These are phyloP conservation scores for Mycena crocata DNA, from an alignment of 768 basidiomycete genomes.

Conservation along the genomic window DNA sequence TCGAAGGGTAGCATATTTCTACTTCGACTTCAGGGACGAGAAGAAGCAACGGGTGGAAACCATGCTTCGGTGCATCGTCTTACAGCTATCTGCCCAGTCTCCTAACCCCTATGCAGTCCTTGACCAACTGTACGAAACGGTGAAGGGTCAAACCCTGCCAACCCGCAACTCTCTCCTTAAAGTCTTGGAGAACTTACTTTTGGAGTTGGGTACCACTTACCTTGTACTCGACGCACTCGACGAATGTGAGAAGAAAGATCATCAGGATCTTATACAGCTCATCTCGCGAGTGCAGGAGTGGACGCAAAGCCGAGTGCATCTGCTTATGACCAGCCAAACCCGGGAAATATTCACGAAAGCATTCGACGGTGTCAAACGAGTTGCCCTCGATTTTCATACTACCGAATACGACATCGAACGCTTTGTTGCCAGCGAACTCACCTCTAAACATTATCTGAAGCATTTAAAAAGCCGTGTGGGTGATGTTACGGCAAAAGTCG, in stretches of 20 bases:
- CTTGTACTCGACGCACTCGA: not conserved
- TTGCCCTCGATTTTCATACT: not conserved
- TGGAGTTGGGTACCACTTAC: slow-evolving; percentile 2
- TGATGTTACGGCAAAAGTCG: not conserved
- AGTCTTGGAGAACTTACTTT: not conserved
- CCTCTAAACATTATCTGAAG: not conserved
- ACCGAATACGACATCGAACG: not conserved
- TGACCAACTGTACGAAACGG: not conserved
- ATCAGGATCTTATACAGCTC: not conserved
- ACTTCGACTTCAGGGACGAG: slow-evolving; percentile 2
- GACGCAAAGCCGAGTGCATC: slow-evolving; percentile 1
- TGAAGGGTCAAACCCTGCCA: slow-evolving; percentile 6
- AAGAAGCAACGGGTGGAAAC: not conserved
- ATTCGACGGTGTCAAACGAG: not conserved
- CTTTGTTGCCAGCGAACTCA: not conserved
- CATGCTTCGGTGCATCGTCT: slow-evolving; percentile 1
- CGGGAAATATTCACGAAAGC: not conserved
- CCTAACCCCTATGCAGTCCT: not conserved
- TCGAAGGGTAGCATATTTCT: not conserved
- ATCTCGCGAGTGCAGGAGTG: not conserved
- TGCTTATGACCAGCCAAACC: slow-evolving; percentile 11
- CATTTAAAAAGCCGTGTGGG: not conserved
- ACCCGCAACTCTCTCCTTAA: not conserved
- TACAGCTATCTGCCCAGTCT: slow-evolving; percentile 9
- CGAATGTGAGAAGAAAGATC: too few relatives aligned